Evolutionary conservation across 2,329 filamentous ascomycete genomes (phyloP).

Genomic region (Arthrobotrys sphaeroides): DNA sequence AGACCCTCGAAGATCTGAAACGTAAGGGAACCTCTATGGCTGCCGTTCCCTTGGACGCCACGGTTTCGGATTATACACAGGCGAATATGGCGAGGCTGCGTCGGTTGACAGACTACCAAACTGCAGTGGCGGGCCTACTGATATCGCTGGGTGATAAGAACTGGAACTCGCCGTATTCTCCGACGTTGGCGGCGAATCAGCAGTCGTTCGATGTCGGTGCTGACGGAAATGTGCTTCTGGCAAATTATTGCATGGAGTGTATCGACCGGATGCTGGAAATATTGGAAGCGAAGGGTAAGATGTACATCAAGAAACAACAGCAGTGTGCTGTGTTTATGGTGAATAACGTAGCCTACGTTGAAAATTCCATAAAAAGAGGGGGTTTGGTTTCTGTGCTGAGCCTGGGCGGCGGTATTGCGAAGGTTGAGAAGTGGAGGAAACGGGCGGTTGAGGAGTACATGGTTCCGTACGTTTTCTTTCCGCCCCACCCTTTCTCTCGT

Average conservation of each 20-base stretch:
- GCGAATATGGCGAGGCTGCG: constrained; percentile 88
- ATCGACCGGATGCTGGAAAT: constrained; percentile 81
- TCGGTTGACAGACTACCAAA: constrained; percentile 84
- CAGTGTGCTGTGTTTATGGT: constrained; percentile 87
- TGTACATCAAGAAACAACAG: constrained; percentile 78
- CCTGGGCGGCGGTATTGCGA: constrained; percentile 68
- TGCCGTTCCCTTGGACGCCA: constrained; percentile 78
- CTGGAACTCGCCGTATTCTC: constrained; percentile 72
- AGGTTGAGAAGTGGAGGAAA: constrained; percentile 86
- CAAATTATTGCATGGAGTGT: constrained; percentile 87
- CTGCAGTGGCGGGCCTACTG: constrained; percentile 87
- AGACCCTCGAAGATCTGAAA: constrained; percentile 84
- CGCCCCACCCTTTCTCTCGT: neutral
- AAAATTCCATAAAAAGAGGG: constrained; percentile 82
- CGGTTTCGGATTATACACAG: constrained; percentile 77
- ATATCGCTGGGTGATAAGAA: constrained; percentile 91
- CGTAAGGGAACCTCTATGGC: constrained; percentile 73
- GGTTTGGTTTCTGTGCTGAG: constrained; percentile 77
- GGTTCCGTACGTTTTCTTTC: constrained; percentile 26
- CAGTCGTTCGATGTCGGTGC: constrained; percentile 86
- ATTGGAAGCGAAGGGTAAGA: constrained; percentile 77
- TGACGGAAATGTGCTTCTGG: constrained; percentile 86
- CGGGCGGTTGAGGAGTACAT: constrained; percentile 83
- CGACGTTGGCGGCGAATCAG: constrained; percentile 68
- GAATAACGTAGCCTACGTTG: constrained; percentile 84